A percentile compares a stretch with the other conserved stretches of the same genome.
Evolutionary conservation across 192 early-diverging fungal genomes (phyloP).

Genomic region (Backusella tuberculispora): DNA sequence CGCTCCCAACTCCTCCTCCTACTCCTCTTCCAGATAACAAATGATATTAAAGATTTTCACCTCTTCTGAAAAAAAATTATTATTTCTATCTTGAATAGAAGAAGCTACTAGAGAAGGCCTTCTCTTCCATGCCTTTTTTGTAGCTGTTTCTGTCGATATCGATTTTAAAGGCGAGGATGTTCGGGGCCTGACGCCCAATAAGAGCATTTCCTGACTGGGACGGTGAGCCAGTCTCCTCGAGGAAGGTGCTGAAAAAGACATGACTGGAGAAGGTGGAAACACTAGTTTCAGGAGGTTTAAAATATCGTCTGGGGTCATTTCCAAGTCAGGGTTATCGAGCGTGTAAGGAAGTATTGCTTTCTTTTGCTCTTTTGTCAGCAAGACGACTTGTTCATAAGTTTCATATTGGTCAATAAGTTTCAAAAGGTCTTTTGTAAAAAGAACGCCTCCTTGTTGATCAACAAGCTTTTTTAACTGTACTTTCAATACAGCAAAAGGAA

Average conservation of each 20-base stretch:
- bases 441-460: slow-evolving; percentile 38
- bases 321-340: slow-evolving; percentile 44
- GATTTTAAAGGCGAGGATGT: slow-evolving; percentile 9
- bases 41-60: neutral
- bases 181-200: neutral
- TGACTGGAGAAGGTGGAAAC: slow-evolving; percentile 25
- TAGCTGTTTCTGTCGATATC: neutral
- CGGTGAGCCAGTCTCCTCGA: neutral
- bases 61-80: neutral
- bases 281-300: slow-evolving; percentile 37
- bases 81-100: slow-evolving; percentile 5
- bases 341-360: slow-evolving; percentile 36
- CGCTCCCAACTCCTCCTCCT: no score
- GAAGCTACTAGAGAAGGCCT: neutral
- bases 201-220: neutral
- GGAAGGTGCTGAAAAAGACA: slow-evolving; percentile 31
- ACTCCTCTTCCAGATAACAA: no score
- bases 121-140: slow-evolving; percentile 16
- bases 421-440: slow-evolving; percentile 38
- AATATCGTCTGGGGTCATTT: slow-evolving; percentile 49
- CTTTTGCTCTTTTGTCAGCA: slow-evolving; percentile 41
- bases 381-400: slow-evolving; percentile 23
- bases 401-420: slow-evolving; percentile 39
- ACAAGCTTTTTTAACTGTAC: slow-evolving; percentile 29
- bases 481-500: slow-evolving; percentile 31